A percentile compares a stretch with the other conserved stretches of the same genome.
These are phyloP conservation scores for Rubia peregrina DNA, from an alignment of 305 asterid genomes.

Conservation along the genomic window DNA sequence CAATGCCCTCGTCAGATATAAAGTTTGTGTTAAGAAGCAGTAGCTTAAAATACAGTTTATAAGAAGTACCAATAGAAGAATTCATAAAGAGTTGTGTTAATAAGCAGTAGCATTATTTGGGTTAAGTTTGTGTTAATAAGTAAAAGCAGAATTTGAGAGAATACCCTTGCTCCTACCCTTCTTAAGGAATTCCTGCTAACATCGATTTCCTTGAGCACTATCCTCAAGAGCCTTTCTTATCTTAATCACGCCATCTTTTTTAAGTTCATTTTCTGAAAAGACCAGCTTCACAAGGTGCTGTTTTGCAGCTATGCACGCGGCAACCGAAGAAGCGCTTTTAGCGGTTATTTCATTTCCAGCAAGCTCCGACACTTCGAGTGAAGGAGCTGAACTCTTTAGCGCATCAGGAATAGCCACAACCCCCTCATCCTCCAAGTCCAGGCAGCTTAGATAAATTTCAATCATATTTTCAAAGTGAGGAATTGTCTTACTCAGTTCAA, in stretches of 20 bases:
- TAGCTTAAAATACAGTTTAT: conserved; percentile 42
- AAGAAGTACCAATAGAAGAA: too few relatives aligned
- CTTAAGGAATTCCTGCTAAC: conserved; percentile 57
- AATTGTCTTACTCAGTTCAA: neutral
- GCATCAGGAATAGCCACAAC: conserved; percentile 24
- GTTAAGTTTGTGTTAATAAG: too few relatives aligned
- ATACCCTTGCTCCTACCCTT: conserved; percentile 57
- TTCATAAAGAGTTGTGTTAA: too few relatives aligned
- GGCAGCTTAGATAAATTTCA: neutral
- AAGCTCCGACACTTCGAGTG: conserved; percentile 19
- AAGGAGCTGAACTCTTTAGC: neutral
- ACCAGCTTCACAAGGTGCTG: conserved; percentile 57
- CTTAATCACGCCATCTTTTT: conserved; percentile 74
- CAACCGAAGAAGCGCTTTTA: conserved; percentile 57
- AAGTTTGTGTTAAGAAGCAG: conserved; percentile 66
- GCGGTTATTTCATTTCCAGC: conserved; percentile 91
- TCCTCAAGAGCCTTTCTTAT: conserved; percentile 50
- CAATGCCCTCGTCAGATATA: conserved; percentile 77
- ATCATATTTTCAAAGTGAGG: neutral
- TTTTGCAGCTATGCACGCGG: conserved; percentile 52
- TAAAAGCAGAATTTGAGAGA: too few relatives aligned
- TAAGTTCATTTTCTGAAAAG: conserved; percentile 77
- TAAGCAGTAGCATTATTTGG: too few relatives aligned
- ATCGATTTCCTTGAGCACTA: conserved; percentile 67
- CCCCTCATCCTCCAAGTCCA: neutral